Evolutionary conservation across 148 eudicot species (phyloP).

Genomic region (Limonium bicolor): DNA sequence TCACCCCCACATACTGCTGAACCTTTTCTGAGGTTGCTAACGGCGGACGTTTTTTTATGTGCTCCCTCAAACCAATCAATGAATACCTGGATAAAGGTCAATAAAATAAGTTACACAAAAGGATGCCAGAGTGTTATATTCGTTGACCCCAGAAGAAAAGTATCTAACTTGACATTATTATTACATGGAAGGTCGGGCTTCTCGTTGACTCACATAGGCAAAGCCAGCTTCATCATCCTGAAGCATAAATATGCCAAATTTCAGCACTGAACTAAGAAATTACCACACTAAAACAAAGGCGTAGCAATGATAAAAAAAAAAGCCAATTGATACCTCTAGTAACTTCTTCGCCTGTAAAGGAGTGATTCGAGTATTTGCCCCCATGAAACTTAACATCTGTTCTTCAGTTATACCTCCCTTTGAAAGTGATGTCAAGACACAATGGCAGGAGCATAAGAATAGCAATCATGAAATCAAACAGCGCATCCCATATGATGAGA

Average conservation of each 20-base stretch:
- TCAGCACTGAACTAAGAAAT: background rate
- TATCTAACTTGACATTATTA: constrained; percentile 9
- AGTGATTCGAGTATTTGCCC: constrained; percentile 64
- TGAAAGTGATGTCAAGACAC: constrained; percentile 2
- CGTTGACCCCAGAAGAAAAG: background rate
- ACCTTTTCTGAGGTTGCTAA: constrained; percentile 93
- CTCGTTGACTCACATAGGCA: constrained; percentile 86
- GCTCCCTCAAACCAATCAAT: constrained; percentile 70
- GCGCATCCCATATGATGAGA: too few species aligned
- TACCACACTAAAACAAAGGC: background rate
- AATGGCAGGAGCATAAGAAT: too few species aligned
- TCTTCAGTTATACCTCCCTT: constrained; percentile 97
- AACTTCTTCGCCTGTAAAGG: constrained; percentile 72
- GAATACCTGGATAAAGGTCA: constrained; percentile 46
- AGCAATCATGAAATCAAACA: too few species aligned
- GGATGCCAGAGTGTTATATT: background rate
- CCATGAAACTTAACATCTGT: constrained; percentile 91
- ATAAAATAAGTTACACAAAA: background rate
- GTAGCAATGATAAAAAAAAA: constrained; percentile 3
- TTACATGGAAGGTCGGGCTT: constrained; percentile 84
- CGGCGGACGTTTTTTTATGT: constrained; percentile 97
- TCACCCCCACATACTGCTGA: constrained; percentile 89
- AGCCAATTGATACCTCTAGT: constrained; percentile 69
- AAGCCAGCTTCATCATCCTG: constrained; percentile 84
- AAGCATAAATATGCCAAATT: constrained; percentile 6